These are phyloP conservation scores for Tetragonia tetragonoides DNA, from an alignment of 148 eudicot species.

Conservation along the genomic window DNA sequence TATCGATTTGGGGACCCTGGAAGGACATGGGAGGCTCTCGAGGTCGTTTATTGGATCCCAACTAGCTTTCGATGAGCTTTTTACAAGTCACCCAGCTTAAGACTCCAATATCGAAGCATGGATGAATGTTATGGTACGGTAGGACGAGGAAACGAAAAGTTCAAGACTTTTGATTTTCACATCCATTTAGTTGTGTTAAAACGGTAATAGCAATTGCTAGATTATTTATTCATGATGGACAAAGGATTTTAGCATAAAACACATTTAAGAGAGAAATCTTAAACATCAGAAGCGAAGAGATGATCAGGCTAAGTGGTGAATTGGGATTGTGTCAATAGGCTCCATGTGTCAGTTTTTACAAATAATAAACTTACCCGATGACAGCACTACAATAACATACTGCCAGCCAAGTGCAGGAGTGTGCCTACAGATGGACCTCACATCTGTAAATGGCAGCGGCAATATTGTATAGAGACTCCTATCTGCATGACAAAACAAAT, in stretches of 20 bases:
- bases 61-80: too few relatives aligned
- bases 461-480: constrained; percentile 84
- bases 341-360: neutral
- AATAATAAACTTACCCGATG: constrained; percentile 51
- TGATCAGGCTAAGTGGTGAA: neutral
- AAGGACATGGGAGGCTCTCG: too few relatives aligned
- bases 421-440: constrained; percentile 83
- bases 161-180: too few relatives aligned
- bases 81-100: too few relatives aligned
- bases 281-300: neutral
- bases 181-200: neutral
- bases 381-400: constrained; percentile 75
- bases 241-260: neutral
- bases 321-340: neutral
- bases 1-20: too few relatives aligned
- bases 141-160: too few relatives aligned
- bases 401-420: constrained; percentile 94
- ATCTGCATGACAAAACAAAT: constrained; percentile 53
- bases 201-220: too few relatives aligned
- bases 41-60: too few relatives aligned
- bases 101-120: too few relatives aligned
- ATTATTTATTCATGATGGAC: too few relatives aligned
- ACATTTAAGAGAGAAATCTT: neutral
- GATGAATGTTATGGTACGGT: too few relatives aligned
- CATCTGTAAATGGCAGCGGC: constrained; percentile 75